phyloP scores from a whole-genome alignment of 371 early-diverging fungal genomes.

The Basidiobolus meristosporus region DNA sequence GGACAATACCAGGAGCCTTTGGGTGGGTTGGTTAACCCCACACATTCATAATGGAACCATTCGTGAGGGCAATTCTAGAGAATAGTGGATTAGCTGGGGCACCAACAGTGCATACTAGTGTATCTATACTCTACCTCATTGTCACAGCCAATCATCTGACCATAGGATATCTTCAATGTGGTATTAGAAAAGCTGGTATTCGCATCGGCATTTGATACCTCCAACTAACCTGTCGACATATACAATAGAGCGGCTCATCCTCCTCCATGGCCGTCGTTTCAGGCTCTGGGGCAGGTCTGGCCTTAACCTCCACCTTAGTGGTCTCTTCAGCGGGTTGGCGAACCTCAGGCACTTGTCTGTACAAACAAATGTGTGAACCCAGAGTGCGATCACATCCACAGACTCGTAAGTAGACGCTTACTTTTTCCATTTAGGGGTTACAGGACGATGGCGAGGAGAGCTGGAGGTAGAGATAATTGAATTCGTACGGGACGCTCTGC shows the following conservation, averaged over 20 bases:
- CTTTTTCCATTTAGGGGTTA: not conserved
- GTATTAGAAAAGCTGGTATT: not conserved
- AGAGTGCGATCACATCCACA: not conserved
- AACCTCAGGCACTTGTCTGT: not conserved
- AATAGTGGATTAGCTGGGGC: too few species aligned
- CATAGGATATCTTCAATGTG: slow-evolving; percentile 13
- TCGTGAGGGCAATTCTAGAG: slow-evolving; percentile 81
- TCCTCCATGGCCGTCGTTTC: slow-evolving; percentile 73
- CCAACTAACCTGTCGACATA: slow-evolving; percentile 80
- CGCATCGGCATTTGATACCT: not conserved
- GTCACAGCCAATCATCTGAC: slow-evolving; percentile 95
- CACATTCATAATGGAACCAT: slow-evolving; percentile 93
- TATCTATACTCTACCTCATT: slow-evolving; percentile 35
- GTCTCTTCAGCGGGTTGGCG: not conserved
- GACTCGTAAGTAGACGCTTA: not conserved
- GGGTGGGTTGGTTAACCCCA: slow-evolving; percentile 62
- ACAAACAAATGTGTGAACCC: not conserved
- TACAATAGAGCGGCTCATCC: slow-evolving; percentile 86
- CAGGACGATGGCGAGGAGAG: too few species aligned
- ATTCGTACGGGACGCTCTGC: too few species aligned
- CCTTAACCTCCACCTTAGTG: not conserved
- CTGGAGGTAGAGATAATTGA: too few species aligned
- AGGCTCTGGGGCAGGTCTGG: too few species aligned
- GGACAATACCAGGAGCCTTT: slow-evolving; percentile 84
- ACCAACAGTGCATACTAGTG: too few species aligned